A percentile compares a stretch with the other conserved stretches of the same genome.
These are phyloP conservation scores for Ustilago loliicola DNA, from an alignment of 1,284 basidiomycete genomes.

Conservation along the genomic window DNA sequence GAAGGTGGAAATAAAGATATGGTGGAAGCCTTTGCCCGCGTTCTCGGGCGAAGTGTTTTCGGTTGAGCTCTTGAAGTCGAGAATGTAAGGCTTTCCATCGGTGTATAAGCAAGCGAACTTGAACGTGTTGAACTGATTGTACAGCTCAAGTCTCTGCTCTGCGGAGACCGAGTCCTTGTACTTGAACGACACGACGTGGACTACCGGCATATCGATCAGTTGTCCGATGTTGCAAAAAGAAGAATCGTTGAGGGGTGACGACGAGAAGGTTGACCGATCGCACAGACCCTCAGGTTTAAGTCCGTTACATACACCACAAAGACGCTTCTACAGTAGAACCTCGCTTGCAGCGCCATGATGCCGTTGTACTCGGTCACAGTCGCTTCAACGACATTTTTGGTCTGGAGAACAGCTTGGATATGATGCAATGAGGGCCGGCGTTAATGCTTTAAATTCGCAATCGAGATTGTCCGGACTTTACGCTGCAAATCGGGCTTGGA, in stretches of 20 bases:
- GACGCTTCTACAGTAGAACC: conserved; percentile 8
- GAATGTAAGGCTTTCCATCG: conserved; percentile 47
- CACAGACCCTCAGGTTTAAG: neutral
- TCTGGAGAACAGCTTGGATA: neutral
- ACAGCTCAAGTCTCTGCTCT: conserved; percentile 27
- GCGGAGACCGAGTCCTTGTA: conserved; percentile 35
- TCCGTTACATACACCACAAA: neutral
- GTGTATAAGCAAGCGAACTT: conserved; percentile 18
- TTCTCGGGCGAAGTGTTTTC: conserved; percentile 45
- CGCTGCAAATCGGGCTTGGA: neutral
- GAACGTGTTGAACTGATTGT: conserved; percentile 39
- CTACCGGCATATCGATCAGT: conserved; percentile 36
- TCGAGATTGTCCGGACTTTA: conserved; percentile 5
- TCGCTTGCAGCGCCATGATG: neutral
- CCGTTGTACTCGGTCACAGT: neutral
- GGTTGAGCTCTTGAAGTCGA: conserved; percentile 48
- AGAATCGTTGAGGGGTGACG: neutral
- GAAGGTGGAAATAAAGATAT: conserved; percentile 56
- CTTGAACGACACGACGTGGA: conserved; percentile 57
- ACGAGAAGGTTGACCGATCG: neutral
- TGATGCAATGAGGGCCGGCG: neutral
- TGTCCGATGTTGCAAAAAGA: neutral
- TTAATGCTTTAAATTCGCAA: neutral
- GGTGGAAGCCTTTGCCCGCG: conserved; percentile 52
- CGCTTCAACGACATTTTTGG: neutral